Evolutionary conservation across 768 basidiomycete genomes (phyloP).

Genomic region (Tylopilus subfusipes): DNA sequence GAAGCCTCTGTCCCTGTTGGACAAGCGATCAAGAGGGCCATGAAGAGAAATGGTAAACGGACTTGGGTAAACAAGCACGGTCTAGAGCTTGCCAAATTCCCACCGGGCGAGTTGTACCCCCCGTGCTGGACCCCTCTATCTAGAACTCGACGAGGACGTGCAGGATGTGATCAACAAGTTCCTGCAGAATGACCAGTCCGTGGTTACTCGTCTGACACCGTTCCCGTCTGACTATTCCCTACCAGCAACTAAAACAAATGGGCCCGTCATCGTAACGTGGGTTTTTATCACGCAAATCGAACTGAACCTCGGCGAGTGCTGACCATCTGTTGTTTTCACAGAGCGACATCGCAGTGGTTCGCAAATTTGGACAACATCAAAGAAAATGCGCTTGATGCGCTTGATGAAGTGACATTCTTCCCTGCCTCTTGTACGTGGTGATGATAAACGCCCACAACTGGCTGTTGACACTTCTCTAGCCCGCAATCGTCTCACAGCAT

Average conservation of each 20-base stretch:
- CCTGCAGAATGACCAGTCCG: too few relatives aligned
- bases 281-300: slow-evolving; percentile 1
- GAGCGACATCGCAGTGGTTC: slow-evolving; percentile 97
- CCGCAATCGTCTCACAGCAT: slow-evolving; percentile 82
- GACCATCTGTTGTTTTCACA: slow-evolving; percentile 25
- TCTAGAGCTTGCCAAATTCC: too few relatives aligned
- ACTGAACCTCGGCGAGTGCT: background rate
- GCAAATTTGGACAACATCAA: slow-evolving; percentile 88
- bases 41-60: too few relatives aligned
- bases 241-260: slow-evolving; percentile 87
- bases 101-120: too few relatives aligned
- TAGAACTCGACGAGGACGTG: too few relatives aligned
- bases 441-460: background rate
- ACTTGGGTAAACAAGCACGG: too few relatives aligned
- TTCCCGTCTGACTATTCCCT: too few relatives aligned
- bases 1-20: too few relatives aligned
- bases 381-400: slow-evolving; percentile 61
- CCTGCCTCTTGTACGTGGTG: slow-evolving; percentile 64
- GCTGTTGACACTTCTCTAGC: slow-evolving; percentile 43
- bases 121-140: too few relatives aligned
- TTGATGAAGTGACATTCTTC: slow-evolving; percentile 69
- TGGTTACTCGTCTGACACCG: too few relatives aligned
- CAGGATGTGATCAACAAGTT: too few relatives aligned
- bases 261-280: slow-evolving; percentile 88
- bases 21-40: too few relatives aligned